These are phyloP conservation scores for Withania somnifera DNA, from an alignment of 305 asterid species.

Conservation along the genomic window DNA sequence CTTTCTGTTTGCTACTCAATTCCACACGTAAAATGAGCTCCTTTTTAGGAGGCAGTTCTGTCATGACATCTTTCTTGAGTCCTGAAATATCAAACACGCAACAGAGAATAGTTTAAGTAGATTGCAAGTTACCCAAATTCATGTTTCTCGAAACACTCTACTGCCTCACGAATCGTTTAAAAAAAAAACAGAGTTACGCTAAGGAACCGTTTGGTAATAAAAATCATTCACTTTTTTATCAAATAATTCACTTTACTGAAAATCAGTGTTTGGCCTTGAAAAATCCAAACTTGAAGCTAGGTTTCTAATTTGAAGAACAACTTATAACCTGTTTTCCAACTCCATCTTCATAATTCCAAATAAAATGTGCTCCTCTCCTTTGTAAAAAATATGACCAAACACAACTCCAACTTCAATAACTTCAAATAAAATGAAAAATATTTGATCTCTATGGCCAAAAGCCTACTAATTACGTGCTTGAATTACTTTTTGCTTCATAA, in stretches of 20 bases:
- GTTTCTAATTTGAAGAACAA: background rate
- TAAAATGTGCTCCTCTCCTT: background rate
- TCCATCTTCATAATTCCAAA: background rate
- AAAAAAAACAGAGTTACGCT: background rate
- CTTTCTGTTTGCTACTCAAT: constrained; percentile 89
- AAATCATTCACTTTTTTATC: background rate
- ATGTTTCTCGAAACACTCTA: background rate
- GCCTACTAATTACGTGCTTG: background rate
- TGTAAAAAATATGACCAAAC: background rate
- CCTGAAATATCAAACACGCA: constrained; percentile 35
- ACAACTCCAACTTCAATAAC: background rate
- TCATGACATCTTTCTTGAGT: constrained; percentile 94
- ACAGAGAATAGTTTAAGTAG: background rate
- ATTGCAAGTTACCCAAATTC: background rate
- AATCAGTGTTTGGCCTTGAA: background rate
- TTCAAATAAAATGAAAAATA: background rate
- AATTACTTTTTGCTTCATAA: background rate
- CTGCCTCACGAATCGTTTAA: background rate
- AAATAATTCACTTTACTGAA: background rate
- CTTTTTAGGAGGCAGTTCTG: constrained; percentile 88
- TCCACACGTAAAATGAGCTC: constrained; percentile 95
- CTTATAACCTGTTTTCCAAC: background rate
- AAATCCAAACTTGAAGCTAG: background rate
- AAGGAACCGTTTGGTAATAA: background rate
- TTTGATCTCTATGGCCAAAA: background rate